These are phyloP conservation scores for Paraconiothyrium brasiliense DNA, from an alignment of 2,329 filamentous ascomycete genomes.

Conservation along the genomic window DNA sequence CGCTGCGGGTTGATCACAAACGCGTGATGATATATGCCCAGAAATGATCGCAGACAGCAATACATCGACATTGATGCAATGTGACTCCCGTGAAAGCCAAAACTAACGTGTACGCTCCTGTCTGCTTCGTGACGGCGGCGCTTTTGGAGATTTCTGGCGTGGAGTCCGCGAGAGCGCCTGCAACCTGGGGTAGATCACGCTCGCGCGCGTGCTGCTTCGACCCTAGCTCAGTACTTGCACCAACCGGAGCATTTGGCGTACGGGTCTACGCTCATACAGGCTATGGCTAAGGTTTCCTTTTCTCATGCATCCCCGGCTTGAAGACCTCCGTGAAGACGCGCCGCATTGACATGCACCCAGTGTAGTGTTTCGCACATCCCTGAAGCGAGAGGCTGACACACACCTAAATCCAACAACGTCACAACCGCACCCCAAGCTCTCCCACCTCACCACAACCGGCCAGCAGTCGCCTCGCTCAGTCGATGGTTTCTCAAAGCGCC, in stretches of 20 bases:
- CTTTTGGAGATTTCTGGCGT: not conserved
- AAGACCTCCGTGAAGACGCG: slow-evolving; percentile 12
- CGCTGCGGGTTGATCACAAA: not conserved
- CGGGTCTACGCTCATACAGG: slow-evolving; percentile 4
- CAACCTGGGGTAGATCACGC: slow-evolving; percentile 21
- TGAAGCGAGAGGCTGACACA: slow-evolving; percentile 32
- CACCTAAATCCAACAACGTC: slow-evolving; percentile 25
- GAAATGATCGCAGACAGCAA: not conserved
- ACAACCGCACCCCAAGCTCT: slow-evolving; percentile 26
- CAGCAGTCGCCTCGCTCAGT: slow-evolving; percentile 23
- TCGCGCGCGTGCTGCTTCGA: slow-evolving; percentile 16
- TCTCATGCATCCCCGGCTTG: slow-evolving; percentile 18
- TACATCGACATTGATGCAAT: not conserved
- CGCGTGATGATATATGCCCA: not conserved
- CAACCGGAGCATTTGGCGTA: slow-evolving; percentile 18
- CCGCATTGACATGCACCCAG: slow-evolving; percentile 24
- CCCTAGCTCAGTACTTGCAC: slow-evolving; percentile 1
- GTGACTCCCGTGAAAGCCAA: not conserved
- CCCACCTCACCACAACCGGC: slow-evolving; percentile 35
- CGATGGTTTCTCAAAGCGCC: slow-evolving; percentile 29
- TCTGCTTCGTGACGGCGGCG: not conserved
- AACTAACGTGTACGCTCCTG: not conserved
- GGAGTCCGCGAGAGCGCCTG: not conserved
- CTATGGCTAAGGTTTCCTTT: slow-evolving; percentile 18
- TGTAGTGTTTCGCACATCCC: slow-evolving; percentile 27